A percentile compares a stretch with the other conserved stretches of the same genome.
Evolutionary conservation across 2,329 filamentous ascomycete genomes (phyloP).

Genomic region (Xylariomycetidae sp.): DNA sequence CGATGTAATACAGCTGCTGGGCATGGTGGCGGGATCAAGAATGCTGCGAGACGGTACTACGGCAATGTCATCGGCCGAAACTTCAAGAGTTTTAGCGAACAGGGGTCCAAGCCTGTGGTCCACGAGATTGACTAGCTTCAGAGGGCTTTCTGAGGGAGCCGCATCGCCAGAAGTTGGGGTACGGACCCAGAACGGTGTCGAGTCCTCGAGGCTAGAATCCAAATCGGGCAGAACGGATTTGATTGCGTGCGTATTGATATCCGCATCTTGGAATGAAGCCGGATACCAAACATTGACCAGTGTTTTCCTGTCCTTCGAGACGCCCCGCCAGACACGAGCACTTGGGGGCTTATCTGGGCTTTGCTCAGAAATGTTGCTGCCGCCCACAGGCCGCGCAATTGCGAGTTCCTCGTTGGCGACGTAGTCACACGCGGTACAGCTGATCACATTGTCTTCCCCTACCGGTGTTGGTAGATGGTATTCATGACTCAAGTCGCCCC

Average conservation of each 20-base stretch:
- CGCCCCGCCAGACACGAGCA: conserved; percentile 52
- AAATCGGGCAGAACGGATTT: conserved; percentile 63
- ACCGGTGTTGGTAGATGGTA: conserved; percentile 78
- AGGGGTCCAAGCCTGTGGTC: conserved; percentile 27
- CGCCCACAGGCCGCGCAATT: conserved; percentile 19
- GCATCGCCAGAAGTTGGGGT: conserved; percentile 23
- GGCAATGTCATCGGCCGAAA: conserved; percentile 4
- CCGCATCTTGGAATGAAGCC: conserved; percentile 20
- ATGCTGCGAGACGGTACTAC: conserved; percentile 11
- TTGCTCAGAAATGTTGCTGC: neutral
- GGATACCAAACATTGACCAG: conserved; percentile 69
- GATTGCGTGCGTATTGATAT: conserved; percentile 53
- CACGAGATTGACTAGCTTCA: conserved; percentile 22
- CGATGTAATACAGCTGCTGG: conserved; percentile 14
- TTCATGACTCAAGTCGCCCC: conserved; percentile 87
- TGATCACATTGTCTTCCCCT: conserved; percentile 82
- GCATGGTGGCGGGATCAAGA: conserved; percentile 8
- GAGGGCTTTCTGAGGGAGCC: conserved; percentile 8
- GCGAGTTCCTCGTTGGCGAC: conserved; percentile 87
- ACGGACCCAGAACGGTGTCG: conserved; percentile 47
- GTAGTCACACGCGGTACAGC: conserved; percentile 68
- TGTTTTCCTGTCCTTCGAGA: conserved; percentile 62
- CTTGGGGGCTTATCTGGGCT: neutral
- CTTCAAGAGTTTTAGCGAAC: conserved; percentile 12
- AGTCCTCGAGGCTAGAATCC: conserved; percentile 64